Evolutionary conservation across 345 rosid species (phyloP), one percentile per base, ranked within the genome.

Genomic region (Boechera divaricarpa): DNA sequence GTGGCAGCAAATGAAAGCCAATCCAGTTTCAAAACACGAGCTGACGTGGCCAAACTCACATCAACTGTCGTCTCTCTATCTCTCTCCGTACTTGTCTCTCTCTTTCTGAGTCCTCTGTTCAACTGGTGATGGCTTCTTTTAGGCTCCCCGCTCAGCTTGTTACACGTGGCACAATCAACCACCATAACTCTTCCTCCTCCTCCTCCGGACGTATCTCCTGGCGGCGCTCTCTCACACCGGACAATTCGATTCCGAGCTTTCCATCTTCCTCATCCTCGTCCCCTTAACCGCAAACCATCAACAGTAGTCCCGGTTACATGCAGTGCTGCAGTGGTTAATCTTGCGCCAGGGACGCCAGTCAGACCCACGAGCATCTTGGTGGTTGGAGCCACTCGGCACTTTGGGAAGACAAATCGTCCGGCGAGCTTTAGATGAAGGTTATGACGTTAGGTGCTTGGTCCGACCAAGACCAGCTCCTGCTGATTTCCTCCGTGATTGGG

Each of bases 401-500:
- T 83, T 95, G 2, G 99, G 99, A 2, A 85, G 99, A 80, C 97
- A 95, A 77, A 84, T 92, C 9, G 99, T 92, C 58, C 79, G 99
- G 69, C 68, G 99, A 42, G 98, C 96, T 0, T 92, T 94, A 53
- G 99, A 90, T 56, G 97, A 92, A 85, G 97, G 97, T 0, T 91
- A 93, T 47, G 98, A 91, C 7, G 97, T 93, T 16, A 81, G 99
- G 63, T 94, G 98, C 65, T 96, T 94, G 31, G 97, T 95, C 13
- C 75, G 98, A 67, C 98, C 99, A 15, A 84, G 99, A 77, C 97
- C 97, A 2, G 89, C 98, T 49, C 96, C 97, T 0, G 97, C 98
- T 7, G 98, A 95, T 49, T 95, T 94, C 66, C 93, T 92, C 62
- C 92, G 98, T 26, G 99, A 92, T 76, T 95, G 98, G 99, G 97